phyloP scores from a whole-genome alignment of 169 alveolate genomes.

The Amoebophrya sp. region DNA sequence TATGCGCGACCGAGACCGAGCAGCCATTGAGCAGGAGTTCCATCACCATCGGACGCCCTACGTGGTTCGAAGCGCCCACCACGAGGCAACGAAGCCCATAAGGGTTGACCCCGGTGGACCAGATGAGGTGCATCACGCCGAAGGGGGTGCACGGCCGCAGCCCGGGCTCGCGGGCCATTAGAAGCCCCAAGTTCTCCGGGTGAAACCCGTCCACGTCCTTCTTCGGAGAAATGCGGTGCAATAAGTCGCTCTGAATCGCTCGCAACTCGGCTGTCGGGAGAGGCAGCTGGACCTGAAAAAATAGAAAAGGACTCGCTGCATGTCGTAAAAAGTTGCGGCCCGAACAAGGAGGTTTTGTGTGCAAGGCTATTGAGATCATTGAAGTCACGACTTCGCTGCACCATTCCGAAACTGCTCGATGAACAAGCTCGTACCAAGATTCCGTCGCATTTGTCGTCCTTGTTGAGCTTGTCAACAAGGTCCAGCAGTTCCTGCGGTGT shows the following conservation, averaged over 20 bases:
- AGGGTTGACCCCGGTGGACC: constrained; percentile 20
- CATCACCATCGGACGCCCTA: constrained; percentile 20
- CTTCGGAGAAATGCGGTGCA: not conserved
- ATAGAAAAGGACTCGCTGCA: too few relatives aligned
- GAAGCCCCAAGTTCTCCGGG: not conserved
- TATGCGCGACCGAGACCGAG: not conserved
- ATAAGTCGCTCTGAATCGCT: not conserved
- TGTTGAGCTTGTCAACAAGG: not conserved
- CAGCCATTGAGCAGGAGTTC: constrained; percentile 23
- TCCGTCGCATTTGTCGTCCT: not conserved
- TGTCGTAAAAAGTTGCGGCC: too few relatives aligned
- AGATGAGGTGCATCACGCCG: constrained; percentile 26
- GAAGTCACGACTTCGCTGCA: too few relatives aligned
- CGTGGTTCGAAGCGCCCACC: not conserved
- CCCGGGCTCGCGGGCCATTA: constrained; percentile 17
- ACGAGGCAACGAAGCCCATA: constrained; percentile 3
- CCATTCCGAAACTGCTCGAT: too few relatives aligned
- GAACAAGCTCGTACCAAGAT: not conserved
- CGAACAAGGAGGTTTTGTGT: too few relatives aligned
- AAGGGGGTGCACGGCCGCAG: constrained; percentile 25
- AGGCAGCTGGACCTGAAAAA: not conserved
- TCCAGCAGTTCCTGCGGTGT: not conserved
- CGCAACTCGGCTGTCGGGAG: not conserved
- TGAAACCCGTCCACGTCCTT: constrained; percentile 25
- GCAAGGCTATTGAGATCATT: too few relatives aligned